Base-by-base conservation (phyloP, 176 grass and related monocot species). In the Cocos nucifera region DNA sequence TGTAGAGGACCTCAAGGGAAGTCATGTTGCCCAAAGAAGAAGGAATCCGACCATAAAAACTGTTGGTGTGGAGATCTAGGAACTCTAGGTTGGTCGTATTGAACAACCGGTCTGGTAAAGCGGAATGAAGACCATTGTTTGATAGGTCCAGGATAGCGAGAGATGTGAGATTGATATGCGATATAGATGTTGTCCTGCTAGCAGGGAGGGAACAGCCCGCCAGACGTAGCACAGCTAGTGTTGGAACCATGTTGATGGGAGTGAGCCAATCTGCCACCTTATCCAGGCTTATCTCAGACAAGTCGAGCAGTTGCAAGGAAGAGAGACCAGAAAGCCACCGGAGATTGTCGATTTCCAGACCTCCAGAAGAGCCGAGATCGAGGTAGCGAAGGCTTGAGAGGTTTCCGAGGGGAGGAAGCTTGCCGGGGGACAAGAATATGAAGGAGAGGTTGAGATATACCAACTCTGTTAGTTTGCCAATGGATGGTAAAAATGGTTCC, bases 331-430 rank as follows among this genome's bases (percentile, higher is more conserved):
- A 0, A 58, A 86, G 10, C 83, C 83, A 86, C 4, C 56, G 17
- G 19, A 87, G 56, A 14, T 87, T 70, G 4, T 9, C 8, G 6
- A 35, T 35, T 35, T 35, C 32, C 1, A 35, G 32, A 35, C 7
- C 6, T 2, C 8, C 1, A 35, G 8, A 9, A 35, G 7, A 35
- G 7, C 19, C 4, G 12, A 15, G 61, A 53, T 17, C 26, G 17
- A 56, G 21, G 17, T 15, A 16, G 39, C 18, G 12, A 35, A 55
- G 2, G 6, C 2, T 67, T 0, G 72, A 68, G 3, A 85, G 66
- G 12, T 85, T 85, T 1, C 77, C 67, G 1, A 85, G 22, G 51
- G 54, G 71, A 50, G 77, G 77, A 15, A 86, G 61, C 27, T 0
- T 49, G 17, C 77, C 77, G 49, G 2, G 1, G 18, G 80, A 85